Evolutionary conservation across 2,329 filamentous ascomycete species (phyloP).

Genomic region (Pyrenochaeta sp.): DNA sequence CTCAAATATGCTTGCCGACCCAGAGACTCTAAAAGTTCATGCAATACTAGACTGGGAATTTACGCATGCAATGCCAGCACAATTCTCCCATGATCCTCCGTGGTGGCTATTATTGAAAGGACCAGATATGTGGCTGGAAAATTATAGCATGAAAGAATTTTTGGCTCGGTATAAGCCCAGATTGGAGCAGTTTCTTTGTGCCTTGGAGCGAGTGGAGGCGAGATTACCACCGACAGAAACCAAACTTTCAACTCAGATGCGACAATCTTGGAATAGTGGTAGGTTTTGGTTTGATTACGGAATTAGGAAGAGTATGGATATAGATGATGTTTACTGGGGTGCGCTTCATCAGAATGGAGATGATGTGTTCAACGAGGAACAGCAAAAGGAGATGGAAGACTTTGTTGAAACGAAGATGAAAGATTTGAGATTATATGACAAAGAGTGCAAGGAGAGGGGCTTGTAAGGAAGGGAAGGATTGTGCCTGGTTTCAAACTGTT

Average conservation of each 20-base stretch:
- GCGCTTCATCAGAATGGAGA: constrained; percentile 16
- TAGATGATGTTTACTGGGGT: constrained; percentile 35
- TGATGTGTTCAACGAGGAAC: constrained; percentile 11
- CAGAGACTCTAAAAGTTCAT: constrained; percentile 45
- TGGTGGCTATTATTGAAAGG: constrained; percentile 52
- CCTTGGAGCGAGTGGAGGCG: constrained; percentile 39
- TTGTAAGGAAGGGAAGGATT: background rate
- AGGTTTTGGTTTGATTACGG: constrained; percentile 53
- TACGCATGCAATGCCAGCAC: constrained; percentile 52
- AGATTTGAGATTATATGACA: constrained; percentile 19
- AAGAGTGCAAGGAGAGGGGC: background rate
- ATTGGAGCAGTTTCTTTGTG: constrained; percentile 49
- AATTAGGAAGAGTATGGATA: constrained; percentile 48
- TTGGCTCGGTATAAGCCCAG: constrained; percentile 39
- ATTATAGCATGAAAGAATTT: constrained; percentile 32
- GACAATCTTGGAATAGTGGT: constrained; percentile 45
- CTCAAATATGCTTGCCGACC: constrained; percentile 52
- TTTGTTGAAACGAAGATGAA: constrained; percentile 21
- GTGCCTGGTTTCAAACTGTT: too few species aligned
- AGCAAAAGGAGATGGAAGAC: constrained; percentile 10
- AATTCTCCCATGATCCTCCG: constrained; percentile 52
- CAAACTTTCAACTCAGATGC: constrained; percentile 41
- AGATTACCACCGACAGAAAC: constrained; percentile 1
- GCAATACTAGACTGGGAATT: constrained; percentile 55
- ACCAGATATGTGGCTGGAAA: constrained; percentile 32